Evolutionary conservation across 2,329 filamentous ascomycete species (phyloP).

Genomic region (Botryotinia calthae): DNA sequence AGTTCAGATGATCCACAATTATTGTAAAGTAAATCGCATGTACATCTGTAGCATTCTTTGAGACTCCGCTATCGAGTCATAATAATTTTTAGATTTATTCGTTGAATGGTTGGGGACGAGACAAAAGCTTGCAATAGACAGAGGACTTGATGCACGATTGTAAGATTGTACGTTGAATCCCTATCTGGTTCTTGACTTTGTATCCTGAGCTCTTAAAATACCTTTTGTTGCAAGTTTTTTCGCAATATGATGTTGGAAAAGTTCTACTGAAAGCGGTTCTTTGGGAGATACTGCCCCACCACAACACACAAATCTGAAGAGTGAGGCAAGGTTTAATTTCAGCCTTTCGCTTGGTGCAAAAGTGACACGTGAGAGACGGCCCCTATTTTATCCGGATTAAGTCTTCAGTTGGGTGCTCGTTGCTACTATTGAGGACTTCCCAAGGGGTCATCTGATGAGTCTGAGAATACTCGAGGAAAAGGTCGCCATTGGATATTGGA

Average conservation of each 20-base stretch:
- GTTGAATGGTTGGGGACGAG: slow-evolving; percentile 23
- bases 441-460: not conserved
- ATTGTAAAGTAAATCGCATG: slow-evolving; percentile 23
- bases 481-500: not conserved
- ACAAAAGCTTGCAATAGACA: not conserved
- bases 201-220: not conserved
- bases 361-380: slow-evolving; percentile 1
- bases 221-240: not conserved
- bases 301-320: slow-evolving; percentile 6
- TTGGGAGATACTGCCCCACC: slow-evolving; percentile 17
- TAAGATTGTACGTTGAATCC: not conserved
- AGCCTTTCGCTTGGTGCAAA: slow-evolving; percentile 15
- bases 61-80: slow-evolving; percentile 35
- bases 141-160: not conserved
- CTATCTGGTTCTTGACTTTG: not conserved
- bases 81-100: slow-evolving; percentile 21
- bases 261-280: slow-evolving; percentile 16
- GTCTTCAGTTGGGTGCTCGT: not conserved
- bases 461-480: not conserved
- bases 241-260: slow-evolving; percentile 15
- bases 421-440: not conserved
- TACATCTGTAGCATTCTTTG: slow-evolving; percentile 35
- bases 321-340: slow-evolving; percentile 17
- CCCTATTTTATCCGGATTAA: slow-evolving; percentile 9
- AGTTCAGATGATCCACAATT: slow-evolving; percentile 29